A percentile compares a stretch with the other conserved stretches of the same genome.
Evolutionary conservation across 2,329 filamentous ascomycete genomes (phyloP).

Genomic region (Colletotrichum sp.): DNA sequence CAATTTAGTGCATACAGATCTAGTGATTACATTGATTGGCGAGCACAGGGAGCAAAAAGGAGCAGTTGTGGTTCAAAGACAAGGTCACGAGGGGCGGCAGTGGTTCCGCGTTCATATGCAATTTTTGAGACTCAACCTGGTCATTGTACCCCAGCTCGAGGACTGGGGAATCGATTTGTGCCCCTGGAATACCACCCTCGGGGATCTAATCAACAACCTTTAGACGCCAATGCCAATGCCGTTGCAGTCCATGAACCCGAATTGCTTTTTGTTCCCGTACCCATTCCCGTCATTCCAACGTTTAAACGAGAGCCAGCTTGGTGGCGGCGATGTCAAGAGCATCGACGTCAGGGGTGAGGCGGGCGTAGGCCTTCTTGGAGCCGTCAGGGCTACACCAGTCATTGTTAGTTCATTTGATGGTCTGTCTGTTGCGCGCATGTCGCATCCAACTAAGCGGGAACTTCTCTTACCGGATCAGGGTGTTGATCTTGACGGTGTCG

Average conservation of each 20-base stretch:
- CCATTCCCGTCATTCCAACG: conserved; percentile 20
- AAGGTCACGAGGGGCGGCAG: background rate
- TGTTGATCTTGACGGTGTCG: conserved; percentile 99
- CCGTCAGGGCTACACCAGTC: conserved; percentile 76
- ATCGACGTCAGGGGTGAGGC: conserved; percentile 95
- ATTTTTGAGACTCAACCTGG: background rate
- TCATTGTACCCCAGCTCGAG: conserved; percentile 7
- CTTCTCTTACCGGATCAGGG: conserved; percentile 82
- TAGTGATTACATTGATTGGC: background rate
- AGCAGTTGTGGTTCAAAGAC: background rate
- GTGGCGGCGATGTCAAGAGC: conserved; percentile 99
- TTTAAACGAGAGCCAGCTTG: conserved; percentile 97
- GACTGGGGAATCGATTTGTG: conserved; percentile 17
- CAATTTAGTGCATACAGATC: background rate
- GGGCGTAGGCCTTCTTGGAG: conserved; percentile 98
- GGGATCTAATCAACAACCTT: conserved; percentile 21
- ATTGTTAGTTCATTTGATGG: conserved; percentile 22
- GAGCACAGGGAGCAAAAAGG: background rate
- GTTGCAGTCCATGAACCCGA: conserved; percentile 20
- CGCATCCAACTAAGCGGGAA: background rate
- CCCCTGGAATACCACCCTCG: conserved; percentile 10
- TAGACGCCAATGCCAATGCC: conserved; percentile 26
- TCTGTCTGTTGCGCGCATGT: background rate
- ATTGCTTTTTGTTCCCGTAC: background rate
- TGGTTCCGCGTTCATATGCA: background rate